phyloP scores from a whole-genome alignment of 1,139 yeast genomes.

The Suhomyces wounanorum region DNA sequence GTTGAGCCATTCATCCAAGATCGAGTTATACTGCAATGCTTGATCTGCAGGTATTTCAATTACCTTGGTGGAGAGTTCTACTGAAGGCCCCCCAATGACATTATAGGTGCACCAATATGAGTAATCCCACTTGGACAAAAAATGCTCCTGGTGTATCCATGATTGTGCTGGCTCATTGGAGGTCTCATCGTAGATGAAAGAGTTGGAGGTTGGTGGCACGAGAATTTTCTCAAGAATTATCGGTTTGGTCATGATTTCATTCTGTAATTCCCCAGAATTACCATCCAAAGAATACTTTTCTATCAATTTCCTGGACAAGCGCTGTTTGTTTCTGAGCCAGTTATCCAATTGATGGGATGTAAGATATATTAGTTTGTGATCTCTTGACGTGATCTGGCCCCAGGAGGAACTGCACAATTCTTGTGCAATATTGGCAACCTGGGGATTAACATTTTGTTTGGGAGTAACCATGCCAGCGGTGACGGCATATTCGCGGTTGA shows the following conservation, averaged over 20 bases:
- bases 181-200: slow-evolving; percentile 18
- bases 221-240: slow-evolving; percentile 25
- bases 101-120: slow-evolving; percentile 42
- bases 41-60: slow-evolving; percentile 4
- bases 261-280: background rate
- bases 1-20: slow-evolving; percentile 16
- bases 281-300: slow-evolving; percentile 18
- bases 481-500: slow-evolving; percentile 31
- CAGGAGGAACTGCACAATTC: slow-evolving; percentile 45
- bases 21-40: slow-evolving; percentile 11
- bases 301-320: slow-evolving; percentile 19
- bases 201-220: slow-evolving; percentile 24
- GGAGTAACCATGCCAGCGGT: slow-evolving; percentile 41
- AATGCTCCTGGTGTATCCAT: slow-evolving; percentile 24
- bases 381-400: slow-evolving; percentile 35
- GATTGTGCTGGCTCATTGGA: slow-evolving; percentile 29
- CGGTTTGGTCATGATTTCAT: slow-evolving; percentile 18
- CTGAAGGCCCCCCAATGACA: slow-evolving; percentile 27
- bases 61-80: slow-evolving; percentile 13
- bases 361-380: slow-evolving; percentile 31
- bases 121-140: slow-evolving; percentile 21
- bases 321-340: slow-evolving; percentile 19
- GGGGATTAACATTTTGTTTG: slow-evolving; percentile 20
- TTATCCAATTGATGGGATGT: slow-evolving; percentile 42
- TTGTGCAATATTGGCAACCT: slow-evolving; percentile 23